Evolutionary conservation across 352 stramenopile species (phyloP).

Genomic region (Pythium sukuiense): DNA sequence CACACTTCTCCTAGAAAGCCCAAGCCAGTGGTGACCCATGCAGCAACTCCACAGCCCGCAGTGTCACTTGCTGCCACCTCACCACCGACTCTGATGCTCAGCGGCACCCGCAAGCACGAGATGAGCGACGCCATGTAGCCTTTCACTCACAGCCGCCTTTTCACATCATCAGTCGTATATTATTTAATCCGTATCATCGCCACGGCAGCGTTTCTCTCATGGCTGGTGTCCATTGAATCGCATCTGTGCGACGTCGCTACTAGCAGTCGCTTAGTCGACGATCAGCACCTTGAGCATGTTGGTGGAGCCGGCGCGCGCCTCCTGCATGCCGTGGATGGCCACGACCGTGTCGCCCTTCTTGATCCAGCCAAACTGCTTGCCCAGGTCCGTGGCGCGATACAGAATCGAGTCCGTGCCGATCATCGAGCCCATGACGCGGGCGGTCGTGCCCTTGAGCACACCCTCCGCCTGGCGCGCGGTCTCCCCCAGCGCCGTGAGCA

Average conservation of each 20-base stretch:
- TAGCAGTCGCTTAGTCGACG: constrained; percentile 56
- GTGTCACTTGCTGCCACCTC: neutral
- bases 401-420: constrained; percentile 91
- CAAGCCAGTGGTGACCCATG: neutral
- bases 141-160: neutral
- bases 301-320: constrained; percentile 85
- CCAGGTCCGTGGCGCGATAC: constrained; percentile 84
- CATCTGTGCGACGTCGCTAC: too few relatives aligned
- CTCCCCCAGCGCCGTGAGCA: constrained; percentile 69
- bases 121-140: constrained; percentile 28
- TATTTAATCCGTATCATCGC: constrained; percentile 1
- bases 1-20: neutral
- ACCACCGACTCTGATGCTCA: constrained; percentile 1
- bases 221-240: neutral
- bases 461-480: constrained; percentile 60
- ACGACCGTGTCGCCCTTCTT: constrained; percentile 88
- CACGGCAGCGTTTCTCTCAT: neutral
- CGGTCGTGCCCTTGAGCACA: constrained; percentile 63
- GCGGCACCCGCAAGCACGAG: constrained; percentile 19
- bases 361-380: constrained; percentile 88
- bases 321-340: constrained; percentile 88
- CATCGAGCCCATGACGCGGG: constrained; percentile 80
- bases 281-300: constrained; percentile 93
- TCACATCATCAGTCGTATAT: constrained; percentile 14
- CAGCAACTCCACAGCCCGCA: neutral